These are phyloP conservation scores for Microbotryum silenes-acaulis DNA, from an alignment of 1,284 basidiomycete species.

Conservation along the genomic window DNA sequence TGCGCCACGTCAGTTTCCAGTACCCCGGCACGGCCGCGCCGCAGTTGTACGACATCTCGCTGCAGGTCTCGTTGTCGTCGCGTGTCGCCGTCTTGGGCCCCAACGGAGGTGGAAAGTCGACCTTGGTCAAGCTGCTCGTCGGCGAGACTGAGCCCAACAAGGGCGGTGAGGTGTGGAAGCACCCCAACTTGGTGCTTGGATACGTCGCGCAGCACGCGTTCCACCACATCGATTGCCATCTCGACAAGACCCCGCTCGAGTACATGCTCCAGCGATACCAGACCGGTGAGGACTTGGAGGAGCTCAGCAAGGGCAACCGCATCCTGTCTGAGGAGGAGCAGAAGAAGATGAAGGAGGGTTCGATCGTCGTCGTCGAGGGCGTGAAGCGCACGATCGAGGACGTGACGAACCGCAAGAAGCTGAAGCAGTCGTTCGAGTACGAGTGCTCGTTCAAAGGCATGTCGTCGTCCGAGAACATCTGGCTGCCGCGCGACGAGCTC, in stretches of 20 bases:
- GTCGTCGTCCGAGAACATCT: slow-evolving; percentile 90
- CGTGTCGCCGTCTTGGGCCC: slow-evolving; percentile 95
- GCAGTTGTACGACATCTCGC: slow-evolving; percentile 87
- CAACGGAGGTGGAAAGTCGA: slow-evolving; percentile 97
- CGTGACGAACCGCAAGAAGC: slow-evolving; percentile 85
- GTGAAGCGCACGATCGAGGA: slow-evolving; percentile 93
- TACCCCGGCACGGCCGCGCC: slow-evolving; percentile 78
- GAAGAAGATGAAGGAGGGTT: slow-evolving; percentile 95
- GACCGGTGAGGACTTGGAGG: slow-evolving; percentile 96
- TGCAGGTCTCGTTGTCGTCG: slow-evolving; percentile 93
- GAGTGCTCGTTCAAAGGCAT: slow-evolving; percentile 44
- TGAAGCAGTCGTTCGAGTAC: slow-evolving; percentile 98
- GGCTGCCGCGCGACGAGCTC: slow-evolving; percentile 91
- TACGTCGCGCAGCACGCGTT: slow-evolving; percentile 93
- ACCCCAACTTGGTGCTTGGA: slow-evolving; percentile 97
- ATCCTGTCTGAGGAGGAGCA: slow-evolving; percentile 79
- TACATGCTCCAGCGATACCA: slow-evolving; percentile 99
- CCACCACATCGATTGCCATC: slow-evolving; percentile 84
- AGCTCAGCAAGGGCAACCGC: slow-evolving; percentile 84
- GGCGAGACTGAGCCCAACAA: slow-evolving; percentile 95
- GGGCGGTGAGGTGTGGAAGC: slow-evolving; percentile 96
- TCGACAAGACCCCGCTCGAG: slow-evolving; percentile 95
- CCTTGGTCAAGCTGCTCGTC: slow-evolving; percentile 96
- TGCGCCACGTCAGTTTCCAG: slow-evolving; percentile 96
- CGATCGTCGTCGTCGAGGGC: slow-evolving; percentile 76